Evolutionary conservation across 176 grass and related monocot species (phyloP), one percentile per base, ranked within the genome.

Genomic region (Thinopyrum elongatum): DNA sequence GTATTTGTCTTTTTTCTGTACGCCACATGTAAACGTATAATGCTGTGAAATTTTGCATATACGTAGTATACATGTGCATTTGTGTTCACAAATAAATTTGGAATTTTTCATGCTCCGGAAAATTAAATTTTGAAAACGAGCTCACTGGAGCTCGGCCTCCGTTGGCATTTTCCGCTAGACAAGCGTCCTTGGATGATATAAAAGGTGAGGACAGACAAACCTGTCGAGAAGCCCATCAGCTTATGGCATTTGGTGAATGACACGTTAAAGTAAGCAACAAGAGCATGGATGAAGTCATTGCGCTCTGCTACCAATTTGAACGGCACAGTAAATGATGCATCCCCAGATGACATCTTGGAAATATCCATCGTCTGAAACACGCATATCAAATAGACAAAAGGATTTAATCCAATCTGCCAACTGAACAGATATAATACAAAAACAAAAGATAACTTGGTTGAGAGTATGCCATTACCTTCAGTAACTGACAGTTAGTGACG

Each of bases 171-270:
- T n/a, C n/a, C n/a, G 16, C 16, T 23, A 84, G 0, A 84, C 22
- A 8, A 31, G 13, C 16, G 0, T 10, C 14, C 17, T 30, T 49
- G 22, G 17, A 51, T 77, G 9, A 23, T 19, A n/a, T 22, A 51
- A 34, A 80, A 62, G 16, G 6, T 61, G 44, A 87, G 9, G 38
- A 84, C 30, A 23, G 11, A 70, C 49, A 23, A 82, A 98, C 97
- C 92, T 86, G 94, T 99, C 78, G 94, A 99, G 80, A 99, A 99
- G 23, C 97, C 92, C 88, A 93, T 94, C 71, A 91, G 6, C 76
- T 99, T 96, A 84, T 99, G 97, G 65, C 94, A 99, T 88, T 92
- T 90, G 65, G 94, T 99, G 83, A 99, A 99, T 25, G 94, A 93
- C 53, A 99, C 97, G 26, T 96, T 89, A 34, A 99, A 99, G 55